Conservation (phyloP, 2,329 filamentous ascomycete species). For the Alternaria tenuissima region DNA sequence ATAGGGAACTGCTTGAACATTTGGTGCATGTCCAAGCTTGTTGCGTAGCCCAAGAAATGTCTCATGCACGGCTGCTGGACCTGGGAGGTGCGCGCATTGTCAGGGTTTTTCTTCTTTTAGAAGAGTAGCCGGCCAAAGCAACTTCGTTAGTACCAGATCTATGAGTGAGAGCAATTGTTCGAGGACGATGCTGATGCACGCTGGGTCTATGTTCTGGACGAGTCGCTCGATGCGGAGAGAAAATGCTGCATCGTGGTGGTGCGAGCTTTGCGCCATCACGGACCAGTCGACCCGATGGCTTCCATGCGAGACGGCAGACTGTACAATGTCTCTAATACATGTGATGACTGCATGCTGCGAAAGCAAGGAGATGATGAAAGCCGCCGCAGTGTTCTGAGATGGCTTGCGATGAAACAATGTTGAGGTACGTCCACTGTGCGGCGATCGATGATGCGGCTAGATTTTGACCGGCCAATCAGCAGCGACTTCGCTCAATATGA, state of each 20-base stretch:
- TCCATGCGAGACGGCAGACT: neutral
- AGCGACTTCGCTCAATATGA: neutral
- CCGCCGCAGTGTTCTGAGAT: neutral
- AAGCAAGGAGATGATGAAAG: neutral
- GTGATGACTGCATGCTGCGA: neutral
- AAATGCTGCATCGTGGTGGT: slow-evolving; percentile 5
- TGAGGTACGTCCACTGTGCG: neutral
- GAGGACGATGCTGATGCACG: neutral
- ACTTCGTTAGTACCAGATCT: too few species aligned
- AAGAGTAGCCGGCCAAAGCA: neutral
- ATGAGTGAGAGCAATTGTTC: neutral
- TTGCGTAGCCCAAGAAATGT: neutral
- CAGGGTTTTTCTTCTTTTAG: too few species aligned
- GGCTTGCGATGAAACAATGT: slow-evolving; percentile 2
- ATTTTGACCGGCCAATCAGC: slow-evolving; percentile 6
- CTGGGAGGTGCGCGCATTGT: neutral
- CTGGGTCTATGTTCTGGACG: neutral
- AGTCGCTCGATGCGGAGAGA: neutral
- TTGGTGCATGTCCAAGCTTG: neutral
- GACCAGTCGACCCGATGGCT: neutral
- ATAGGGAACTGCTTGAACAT: neutral
- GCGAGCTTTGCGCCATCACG: slow-evolving; percentile 16
- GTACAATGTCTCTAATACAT: neutral
- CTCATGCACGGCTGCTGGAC: neutral
- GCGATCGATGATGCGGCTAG: neutral